Evolutionary conservation across 768 basidiomycete species (phyloP), one percentile per base, ranked within the genome.

Genomic region (Crepidotus variabilis): DNA sequence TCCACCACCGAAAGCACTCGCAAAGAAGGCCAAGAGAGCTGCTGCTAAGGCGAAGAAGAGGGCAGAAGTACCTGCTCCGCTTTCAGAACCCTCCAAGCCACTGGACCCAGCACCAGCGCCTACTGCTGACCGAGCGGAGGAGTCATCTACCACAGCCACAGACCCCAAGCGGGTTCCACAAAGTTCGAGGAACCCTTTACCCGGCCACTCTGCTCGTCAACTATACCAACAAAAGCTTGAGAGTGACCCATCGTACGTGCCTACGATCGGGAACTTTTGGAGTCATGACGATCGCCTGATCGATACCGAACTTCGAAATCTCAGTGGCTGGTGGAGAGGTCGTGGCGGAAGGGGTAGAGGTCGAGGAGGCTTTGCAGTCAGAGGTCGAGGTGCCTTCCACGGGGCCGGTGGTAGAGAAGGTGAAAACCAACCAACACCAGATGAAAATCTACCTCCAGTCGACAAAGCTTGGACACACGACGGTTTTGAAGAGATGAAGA

Each of bases 191-290:
- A 49, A 55, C 46, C 48, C 58, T 39, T 45, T 53, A 20, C 58
- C 62, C 24, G 60, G 56, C 32, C 50, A 59, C 36, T 79, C 82
- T 21, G 90, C 86, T 36, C 89, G 94, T 49, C 91, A 94, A 68
- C 89, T 85, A 18, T 96, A 97, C 71, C 87, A 92, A 60, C 82
- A 90, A 60, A 85, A 87, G 28, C 76, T 96, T 22, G 87, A 92
- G 56, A 76, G 72, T 10, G 94, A 97, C 67, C 94, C 94, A 1
- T 90, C 92, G 1, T 94, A 87, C 68, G 89, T 92, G 24, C 94
- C 94, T 21, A 88, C 86, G 22, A 89, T 95, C 21, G 94, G 94
- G 54, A 88, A 87, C 59, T 97, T 97, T 67, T 97, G 92, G 93
- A 87, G 90, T 4, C 94, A 97, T 67, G 94, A 97, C 69, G 94